Conservation (phyloP, 2,329 filamentous ascomycete genomes). For the Sarocladium oryzae region DNA sequence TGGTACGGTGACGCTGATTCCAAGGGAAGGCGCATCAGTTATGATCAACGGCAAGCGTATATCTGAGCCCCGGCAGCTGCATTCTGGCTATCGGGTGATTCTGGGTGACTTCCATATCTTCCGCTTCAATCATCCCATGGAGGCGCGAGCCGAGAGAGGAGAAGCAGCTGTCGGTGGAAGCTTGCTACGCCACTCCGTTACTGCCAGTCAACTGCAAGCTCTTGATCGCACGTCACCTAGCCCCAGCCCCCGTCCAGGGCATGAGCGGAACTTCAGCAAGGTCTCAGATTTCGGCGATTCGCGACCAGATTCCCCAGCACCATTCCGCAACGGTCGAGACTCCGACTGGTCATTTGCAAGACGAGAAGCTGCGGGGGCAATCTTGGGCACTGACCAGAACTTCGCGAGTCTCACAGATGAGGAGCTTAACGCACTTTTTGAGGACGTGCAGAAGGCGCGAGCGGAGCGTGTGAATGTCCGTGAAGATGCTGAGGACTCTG, state of each 20-base stretch:
- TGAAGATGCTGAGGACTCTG: conserved; percentile 81
- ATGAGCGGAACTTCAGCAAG: conserved; percentile 76
- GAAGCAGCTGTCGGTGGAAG: conserved; percentile 69
- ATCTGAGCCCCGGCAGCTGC: conserved; percentile 74
- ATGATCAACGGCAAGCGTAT: conserved; percentile 97
- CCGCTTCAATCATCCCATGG: conserved; percentile 94
- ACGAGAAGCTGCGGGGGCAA: conserved; percentile 84
- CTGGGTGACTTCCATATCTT: conserved; percentile 98
- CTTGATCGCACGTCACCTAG: conserved; percentile 53
- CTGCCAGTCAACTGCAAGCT: conserved; percentile 52
- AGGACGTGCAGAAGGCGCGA: conserved; percentile 84
- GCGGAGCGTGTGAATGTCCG: conserved; percentile 66
- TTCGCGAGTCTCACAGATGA: conserved; percentile 87
- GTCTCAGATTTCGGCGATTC: conserved; percentile 74
- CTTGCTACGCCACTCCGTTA: conserved; percentile 75
- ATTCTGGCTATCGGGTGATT: conserved; percentile 91
- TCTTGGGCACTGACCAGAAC: conserved; percentile 85
- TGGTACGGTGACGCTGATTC: conserved; percentile 85
- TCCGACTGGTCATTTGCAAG: conserved; percentile 93
- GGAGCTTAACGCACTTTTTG: conserved; percentile 86
- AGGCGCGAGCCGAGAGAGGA: conserved; percentile 85
- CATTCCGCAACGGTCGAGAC: conserved; percentile 64
- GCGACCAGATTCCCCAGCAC: conserved; percentile 72
- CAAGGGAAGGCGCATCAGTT: conserved; percentile 84
- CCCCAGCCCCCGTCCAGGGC: conserved; percentile 57